Evolutionary conservation across 371 early-diverging fungal species (phyloP).

Genomic region (Blyttiomyces sp.): DNA sequence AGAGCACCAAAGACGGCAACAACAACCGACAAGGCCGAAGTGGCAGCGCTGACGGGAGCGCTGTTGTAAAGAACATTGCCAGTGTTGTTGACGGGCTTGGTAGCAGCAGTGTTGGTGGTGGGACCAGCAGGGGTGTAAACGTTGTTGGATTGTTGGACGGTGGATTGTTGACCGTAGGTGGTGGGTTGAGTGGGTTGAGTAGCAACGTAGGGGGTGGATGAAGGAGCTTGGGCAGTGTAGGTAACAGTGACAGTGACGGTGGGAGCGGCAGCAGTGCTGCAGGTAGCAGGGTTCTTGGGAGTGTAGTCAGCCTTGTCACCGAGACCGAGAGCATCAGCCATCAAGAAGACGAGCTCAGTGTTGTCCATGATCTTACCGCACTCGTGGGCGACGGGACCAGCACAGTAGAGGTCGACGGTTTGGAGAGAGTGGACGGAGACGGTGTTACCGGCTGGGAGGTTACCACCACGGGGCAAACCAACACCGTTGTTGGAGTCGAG

Average conservation of each 20-base stretch:
- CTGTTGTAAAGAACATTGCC: not conserved
- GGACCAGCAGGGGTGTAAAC: too few species aligned
- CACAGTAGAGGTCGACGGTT: conserved; percentile 38
- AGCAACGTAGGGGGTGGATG: conserved; percentile 1
- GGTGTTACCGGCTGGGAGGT: conserved; percentile 10
- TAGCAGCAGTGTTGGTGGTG: too few species aligned
- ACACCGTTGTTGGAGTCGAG: conserved; percentile 12
- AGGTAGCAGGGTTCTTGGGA: not conserved
- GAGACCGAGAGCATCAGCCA: conserved; percentile 36
- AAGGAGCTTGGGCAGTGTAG: not conserved
- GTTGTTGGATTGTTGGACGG: too few species aligned
- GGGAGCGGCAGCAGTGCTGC: not conserved
- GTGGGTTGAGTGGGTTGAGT: not conserved
- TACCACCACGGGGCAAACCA: conserved; percentile 12
- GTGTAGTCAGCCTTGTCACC: conserved; percentile 16
- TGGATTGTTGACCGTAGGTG: too few species aligned
- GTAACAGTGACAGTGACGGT: conserved; percentile 10
- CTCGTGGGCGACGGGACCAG: conserved; percentile 16
- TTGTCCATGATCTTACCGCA: conserved; percentile 32
- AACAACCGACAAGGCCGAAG: not conserved
- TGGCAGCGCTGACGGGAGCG: not conserved
- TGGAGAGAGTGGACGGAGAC: conserved; percentile 37
- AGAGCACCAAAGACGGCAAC: not conserved
- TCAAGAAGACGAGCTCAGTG: conserved; percentile 41
- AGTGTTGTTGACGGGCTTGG: not conserved